Percentiles rank a stretch among this genome's conserved stretches.
These are phyloP conservation scores for Pyrenula aspistea DNA, from an alignment of 495 filamentous ascomycete genomes.

Conservation along the genomic window DNA sequence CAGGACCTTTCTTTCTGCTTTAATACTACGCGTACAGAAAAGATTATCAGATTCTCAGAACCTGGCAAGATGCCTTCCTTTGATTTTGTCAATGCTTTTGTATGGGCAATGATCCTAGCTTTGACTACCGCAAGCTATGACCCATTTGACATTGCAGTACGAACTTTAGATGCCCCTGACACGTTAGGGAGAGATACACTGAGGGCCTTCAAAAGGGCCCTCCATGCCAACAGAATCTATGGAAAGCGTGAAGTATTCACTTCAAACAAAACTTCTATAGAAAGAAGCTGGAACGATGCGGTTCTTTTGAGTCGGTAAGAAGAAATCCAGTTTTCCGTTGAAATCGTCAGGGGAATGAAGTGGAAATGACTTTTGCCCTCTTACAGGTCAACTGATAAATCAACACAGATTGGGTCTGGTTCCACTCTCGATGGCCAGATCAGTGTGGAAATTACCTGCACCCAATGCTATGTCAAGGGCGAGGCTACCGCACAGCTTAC, in stretches of 20 bases:
- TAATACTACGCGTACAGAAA: neutral
- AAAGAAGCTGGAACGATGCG: neutral
- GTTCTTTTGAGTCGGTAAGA: neutral
- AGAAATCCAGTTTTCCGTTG: neutral
- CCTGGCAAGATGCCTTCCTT: neutral
- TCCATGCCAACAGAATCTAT: neutral
- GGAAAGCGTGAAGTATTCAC: neutral
- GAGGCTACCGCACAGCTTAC: slow-evolving; percentile 25
- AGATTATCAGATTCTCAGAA: neutral
- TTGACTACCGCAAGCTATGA: neutral
- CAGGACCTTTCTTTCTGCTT: neutral
- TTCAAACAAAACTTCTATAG: neutral
- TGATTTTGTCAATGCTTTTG: neutral
- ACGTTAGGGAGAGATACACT: neutral
- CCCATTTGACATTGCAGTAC: neutral
- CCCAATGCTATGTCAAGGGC: slow-evolving; percentile 39
- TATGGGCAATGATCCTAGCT: neutral
- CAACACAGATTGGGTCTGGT: neutral
- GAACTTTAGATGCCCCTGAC: neutral
- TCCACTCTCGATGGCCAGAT: slow-evolving; percentile 3
- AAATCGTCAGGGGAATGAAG: neutral
- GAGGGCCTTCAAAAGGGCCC: neutral
- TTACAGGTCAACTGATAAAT: neutral
- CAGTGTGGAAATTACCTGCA: slow-evolving; percentile 29
- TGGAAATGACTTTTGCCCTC: neutral